These are phyloP conservation scores for Candida sp. DNA, from an alignment of 1,139 yeast genomes.

Conservation along the genomic window DNA sequence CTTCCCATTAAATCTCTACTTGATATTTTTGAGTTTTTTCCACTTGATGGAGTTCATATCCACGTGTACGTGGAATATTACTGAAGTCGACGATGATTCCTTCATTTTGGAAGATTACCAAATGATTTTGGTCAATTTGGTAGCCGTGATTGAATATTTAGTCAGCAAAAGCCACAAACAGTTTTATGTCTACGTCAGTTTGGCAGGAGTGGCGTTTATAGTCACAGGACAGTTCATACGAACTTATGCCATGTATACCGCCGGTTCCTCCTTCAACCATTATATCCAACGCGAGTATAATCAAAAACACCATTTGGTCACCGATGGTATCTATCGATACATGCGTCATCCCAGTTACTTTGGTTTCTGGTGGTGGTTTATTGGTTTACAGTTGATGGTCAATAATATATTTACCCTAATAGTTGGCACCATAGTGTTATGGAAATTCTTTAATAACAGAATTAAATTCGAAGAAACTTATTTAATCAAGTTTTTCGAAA, in stretches of 20 bases:
- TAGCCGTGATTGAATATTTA: constrained; percentile 22
- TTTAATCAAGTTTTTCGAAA: constrained; percentile 66
- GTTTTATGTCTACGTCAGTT: constrained; percentile 3
- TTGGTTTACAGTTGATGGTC: constrained; percentile 75
- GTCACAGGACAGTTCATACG: constrained; percentile 65
- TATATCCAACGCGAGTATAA: constrained; percentile 55
- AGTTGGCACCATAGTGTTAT: constrained; percentile 38
- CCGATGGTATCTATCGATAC: constrained; percentile 63
- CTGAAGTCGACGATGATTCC: constrained; percentile 68
- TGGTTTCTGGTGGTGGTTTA: constrained; percentile 93
- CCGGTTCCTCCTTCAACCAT: constrained; percentile 87
- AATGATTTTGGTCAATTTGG: constrained; percentile 60
- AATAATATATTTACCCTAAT: constrained; percentile 41
- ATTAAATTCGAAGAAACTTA: constrained; percentile 68
- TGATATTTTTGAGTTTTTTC: constrained; percentile 54
- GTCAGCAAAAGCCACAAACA: constrained; percentile 6
- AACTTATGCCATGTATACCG: constrained; percentile 81
- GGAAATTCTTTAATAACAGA: constrained; percentile 65
- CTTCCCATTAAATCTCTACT: constrained; percentile 31
- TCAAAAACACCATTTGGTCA: constrained; percentile 61
- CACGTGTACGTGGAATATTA: constrained; percentile 71
- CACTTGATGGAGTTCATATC: constrained; percentile 79
- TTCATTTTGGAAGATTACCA: constrained; percentile 73
- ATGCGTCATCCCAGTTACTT: constrained; percentile 88
- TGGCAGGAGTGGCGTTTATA: not conserved